Percentiles rank a stretch among this genome's conserved stretches.
Conservation (phyloP, 768 basidiomycete species). For the Podaxis rugospora region DNA sequence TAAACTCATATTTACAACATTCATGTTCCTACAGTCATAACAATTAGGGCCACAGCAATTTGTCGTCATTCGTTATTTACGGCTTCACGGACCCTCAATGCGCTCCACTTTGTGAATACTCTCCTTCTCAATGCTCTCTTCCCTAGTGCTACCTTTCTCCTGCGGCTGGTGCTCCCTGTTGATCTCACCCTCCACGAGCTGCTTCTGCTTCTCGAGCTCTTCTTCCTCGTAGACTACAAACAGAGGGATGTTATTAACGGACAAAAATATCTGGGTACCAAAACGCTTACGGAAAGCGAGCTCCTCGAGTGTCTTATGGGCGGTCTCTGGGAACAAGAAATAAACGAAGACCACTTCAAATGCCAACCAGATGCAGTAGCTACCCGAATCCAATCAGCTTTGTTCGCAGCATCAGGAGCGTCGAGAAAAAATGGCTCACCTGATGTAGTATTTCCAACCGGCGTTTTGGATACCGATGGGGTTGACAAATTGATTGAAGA, state of each 20-base stretch:
- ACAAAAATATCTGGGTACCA: background rate
- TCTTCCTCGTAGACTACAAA: conserved; percentile 40
- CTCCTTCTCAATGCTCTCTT: background rate
- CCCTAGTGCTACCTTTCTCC: background rate
- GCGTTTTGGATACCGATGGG: conserved; percentile 56
- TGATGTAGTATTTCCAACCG: conserved; percentile 58
- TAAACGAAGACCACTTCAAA: conserved; percentile 54
- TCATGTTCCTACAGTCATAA: too few species aligned
- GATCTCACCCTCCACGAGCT: conserved; percentile 37
- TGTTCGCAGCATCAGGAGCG: background rate
- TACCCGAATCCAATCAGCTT: conserved; percentile 8
- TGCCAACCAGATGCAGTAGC: conserved; percentile 46
- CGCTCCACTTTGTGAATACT: background rate
- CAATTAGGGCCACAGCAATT: too few species aligned
- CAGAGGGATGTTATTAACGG: background rate
- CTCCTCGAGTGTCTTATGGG: conserved; percentile 50
- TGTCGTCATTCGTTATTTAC: too few species aligned
- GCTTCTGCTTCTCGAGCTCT: conserved; percentile 34
- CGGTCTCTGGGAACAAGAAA: conserved; percentile 62
- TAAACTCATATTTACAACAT: too few species aligned
- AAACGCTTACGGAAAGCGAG: conserved; percentile 48
- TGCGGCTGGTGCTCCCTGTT: conserved; percentile 16
- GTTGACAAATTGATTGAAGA: conserved; percentile 67
- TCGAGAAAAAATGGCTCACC: conserved; percentile 17
- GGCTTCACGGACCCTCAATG: background rate